These are phyloP conservation scores for thale cress (Arabidopsis thaliana) DNA, from an alignment of 345 rosid genomes.

Conservation along the genomic window TAIR10.1 NC_003071.7:6906501-6907000, in stretches of 20 bases:
- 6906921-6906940: background rate
- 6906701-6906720: background rate
- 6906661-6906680: conserved; percentile 66
- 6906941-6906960: background rate
- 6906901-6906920: background rate
- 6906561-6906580: conserved; percentile 64
- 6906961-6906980: background rate
- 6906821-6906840: conserved; percentile 87
- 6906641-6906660: conserved; percentile 92
- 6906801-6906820: conserved; percentile 94
- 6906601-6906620: conserved; percentile 79
- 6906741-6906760: background rate
- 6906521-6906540: conserved; percentile 90
- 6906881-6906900: conserved; percentile 62
- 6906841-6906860: conserved; percentile 66
- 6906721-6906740: conserved; percentile 1
- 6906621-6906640: conserved; percentile 81
- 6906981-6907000: background rate
- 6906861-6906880: conserved; percentile 71
- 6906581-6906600: conserved; percentile 65
- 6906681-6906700: conserved; percentile 26
- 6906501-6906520: conserved; percentile 71
- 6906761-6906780: conserved; percentile 21
- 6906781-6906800: conserved; percentile 79
- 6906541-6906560: conserved; percentile 87